These are phyloP conservation scores for Boletus reticulatus DNA, from an alignment of 768 basidiomycete genomes.

Conservation along the genomic window DNA sequence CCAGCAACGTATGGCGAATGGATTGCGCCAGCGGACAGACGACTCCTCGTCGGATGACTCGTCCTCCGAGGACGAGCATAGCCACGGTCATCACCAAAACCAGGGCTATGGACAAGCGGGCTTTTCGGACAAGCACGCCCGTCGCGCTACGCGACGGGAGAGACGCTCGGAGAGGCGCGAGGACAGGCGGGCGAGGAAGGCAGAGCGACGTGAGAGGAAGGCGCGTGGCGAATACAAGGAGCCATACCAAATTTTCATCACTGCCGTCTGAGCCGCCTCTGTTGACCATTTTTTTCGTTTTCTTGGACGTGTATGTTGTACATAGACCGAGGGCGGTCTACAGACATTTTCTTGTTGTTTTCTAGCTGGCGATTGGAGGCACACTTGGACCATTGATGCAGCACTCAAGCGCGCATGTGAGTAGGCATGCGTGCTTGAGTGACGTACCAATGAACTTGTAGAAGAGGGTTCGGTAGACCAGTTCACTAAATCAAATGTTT, in stretches of 20 bases:
- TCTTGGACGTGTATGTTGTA: no score
- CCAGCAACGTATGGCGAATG: constrained; percentile 18
- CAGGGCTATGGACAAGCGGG: no score
- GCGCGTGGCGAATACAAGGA: constrained; percentile 10
- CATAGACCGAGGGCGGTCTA: no score
- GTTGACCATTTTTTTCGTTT: no score
- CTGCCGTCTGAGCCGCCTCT: neutral
- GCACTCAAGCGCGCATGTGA: no score
- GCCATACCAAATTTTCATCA: constrained; percentile 26
- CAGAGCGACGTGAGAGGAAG: constrained; percentile 17
- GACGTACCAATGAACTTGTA: no score
- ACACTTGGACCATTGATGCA: no score
- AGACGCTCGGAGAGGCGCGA: constrained; percentile 15
- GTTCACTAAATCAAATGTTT: no score
- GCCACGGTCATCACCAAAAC: neutral
- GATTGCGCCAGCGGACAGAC: constrained; percentile 10
- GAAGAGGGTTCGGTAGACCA: no score
- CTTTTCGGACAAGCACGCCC: neutral
- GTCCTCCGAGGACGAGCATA: neutral
- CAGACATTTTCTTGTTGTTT: no score
- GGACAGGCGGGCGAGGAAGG: neutral
- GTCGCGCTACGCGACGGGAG: constrained; percentile 8
- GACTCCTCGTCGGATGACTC: neutral
- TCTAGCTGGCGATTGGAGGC: no score
- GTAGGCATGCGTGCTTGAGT: no score